phyloP scores from a whole-genome alignment of 2,329 filamentous ascomycete species.

The Coniochaeta hoffmannii region DNA sequence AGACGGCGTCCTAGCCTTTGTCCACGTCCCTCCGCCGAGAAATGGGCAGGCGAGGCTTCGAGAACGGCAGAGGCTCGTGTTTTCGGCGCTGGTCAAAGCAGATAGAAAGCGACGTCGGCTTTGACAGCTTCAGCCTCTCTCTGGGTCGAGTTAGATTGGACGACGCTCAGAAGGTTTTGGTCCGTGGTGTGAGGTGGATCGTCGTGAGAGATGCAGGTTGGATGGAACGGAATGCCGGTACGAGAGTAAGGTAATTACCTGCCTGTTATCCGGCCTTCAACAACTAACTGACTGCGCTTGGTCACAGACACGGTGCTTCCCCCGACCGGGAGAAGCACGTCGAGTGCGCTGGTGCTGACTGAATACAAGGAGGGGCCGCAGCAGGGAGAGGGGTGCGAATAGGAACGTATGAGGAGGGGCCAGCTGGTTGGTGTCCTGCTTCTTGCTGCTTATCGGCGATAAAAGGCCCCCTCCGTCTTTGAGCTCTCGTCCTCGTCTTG shows the following conservation, averaged over 20 bases:
- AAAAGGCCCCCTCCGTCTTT: neutral
- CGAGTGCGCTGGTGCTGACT: neutral
- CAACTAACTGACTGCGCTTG: neutral
- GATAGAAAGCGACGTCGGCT: no score
- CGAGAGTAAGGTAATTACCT: no score
- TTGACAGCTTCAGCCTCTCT: neutral
- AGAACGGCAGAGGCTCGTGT: no score
- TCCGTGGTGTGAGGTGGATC: no score
- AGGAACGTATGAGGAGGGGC: neutral
- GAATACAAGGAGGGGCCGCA: neutral
- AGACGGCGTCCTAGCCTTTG: no score
- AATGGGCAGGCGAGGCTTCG: no score
- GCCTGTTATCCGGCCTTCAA: neutral
- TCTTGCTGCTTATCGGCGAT: neutral
- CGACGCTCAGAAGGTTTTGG: neutral
- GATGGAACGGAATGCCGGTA: neutral
- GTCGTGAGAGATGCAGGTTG: neutral
- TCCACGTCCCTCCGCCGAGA: no score
- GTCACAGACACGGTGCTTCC: neutral
- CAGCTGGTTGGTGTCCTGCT: no score
- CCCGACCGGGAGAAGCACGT: neutral
- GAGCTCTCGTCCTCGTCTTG: neutral
- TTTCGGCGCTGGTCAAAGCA: no score
- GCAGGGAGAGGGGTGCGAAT: neutral
- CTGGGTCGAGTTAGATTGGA: no score